A percentile compares a stretch with the other conserved stretches of the same genome.
Evolutionary conservation across 164 flowering plant genomes (phyloP).

Genomic region (Santalum album): DNA sequence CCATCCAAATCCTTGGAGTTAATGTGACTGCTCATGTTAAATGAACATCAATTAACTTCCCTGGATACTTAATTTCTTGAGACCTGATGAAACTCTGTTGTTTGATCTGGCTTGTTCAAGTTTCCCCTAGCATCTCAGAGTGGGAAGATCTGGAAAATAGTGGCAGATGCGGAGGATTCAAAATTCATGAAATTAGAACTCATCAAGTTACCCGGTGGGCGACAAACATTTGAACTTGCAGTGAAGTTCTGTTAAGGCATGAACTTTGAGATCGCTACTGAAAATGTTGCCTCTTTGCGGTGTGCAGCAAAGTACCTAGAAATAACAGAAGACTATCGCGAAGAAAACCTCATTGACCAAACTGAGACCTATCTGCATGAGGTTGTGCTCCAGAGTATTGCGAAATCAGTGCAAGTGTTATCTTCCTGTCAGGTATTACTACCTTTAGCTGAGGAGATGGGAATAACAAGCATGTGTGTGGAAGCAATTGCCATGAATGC

Average conservation of each 20-base stretch:
- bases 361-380: constrained; percentile 47
- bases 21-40: too few relatives aligned
- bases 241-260: constrained; percentile 64
- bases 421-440: constrained; percentile 34
- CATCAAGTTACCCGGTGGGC: constrained; percentile 52
- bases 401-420: constrained; percentile 50
- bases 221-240: constrained; percentile 50
- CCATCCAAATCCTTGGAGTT: too few relatives aligned
- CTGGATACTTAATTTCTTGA: too few relatives aligned
- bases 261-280: constrained; percentile 54
- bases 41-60: too few relatives aligned
- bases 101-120: constrained; percentile 14
- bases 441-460: constrained; percentile 42
- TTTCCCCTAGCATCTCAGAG: constrained; percentile 61
- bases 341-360: constrained; percentile 47
- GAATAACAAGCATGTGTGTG: constrained; percentile 39
- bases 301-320: constrained; percentile 68
- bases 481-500: constrained; percentile 55
- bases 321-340: constrained; percentile 62
- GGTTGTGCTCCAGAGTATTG: constrained; percentile 43
- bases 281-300: constrained; percentile 51
- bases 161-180: constrained; percentile 40
- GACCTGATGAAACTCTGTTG: too few relatives aligned
- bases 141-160: constrained; percentile 52
- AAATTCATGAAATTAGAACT: constrained; percentile 39